Evolutionary conservation across 306 rosid species (phyloP).

Genomic region (Prunus fruticosa): DNA sequence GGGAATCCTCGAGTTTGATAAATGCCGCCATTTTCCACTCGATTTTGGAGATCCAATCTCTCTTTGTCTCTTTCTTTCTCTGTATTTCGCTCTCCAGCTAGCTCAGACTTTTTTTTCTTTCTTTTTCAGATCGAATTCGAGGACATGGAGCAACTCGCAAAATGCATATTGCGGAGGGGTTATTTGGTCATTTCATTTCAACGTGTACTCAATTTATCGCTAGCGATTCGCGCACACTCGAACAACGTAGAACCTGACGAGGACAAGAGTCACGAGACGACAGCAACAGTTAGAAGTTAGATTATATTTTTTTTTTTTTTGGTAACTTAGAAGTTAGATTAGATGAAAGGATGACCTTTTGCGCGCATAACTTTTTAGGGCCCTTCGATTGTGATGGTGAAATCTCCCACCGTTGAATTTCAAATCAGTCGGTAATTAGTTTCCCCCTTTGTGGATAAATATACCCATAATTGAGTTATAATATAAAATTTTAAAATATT

Average conservation of each 20-base stretch:
- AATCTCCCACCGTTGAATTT: neutral
- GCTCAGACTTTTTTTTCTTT: neutral
- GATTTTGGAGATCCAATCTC: constrained; percentile 1
- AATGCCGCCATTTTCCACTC: constrained; percentile 64
- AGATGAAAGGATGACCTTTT: neutral
- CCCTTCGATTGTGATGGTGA: neutral
- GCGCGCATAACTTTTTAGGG: neutral
- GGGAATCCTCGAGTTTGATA: constrained; percentile 92
- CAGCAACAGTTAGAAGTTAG: neutral
- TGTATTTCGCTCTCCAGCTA: neutral
- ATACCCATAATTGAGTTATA: too few relatives aligned
- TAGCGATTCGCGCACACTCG: neutral
- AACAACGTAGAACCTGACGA: neutral
- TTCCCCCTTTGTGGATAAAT: neutral
- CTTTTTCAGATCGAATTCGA: constrained; percentile 12
- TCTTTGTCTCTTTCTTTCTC: neutral
- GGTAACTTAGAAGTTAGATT: neutral
- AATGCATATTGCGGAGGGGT: neutral
- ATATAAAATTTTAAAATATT: too few relatives aligned
- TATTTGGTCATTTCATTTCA: neutral
- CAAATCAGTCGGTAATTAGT: neutral
- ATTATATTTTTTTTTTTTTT: too few relatives aligned
- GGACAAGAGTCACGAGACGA: neutral
- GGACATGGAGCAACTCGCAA: neutral
- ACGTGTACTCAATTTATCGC: too few relatives aligned